Evolutionary conservation across 2,329 filamentous ascomycete genomes (phyloP).

Genomic region (Diaporthe aspalathi): DNA sequence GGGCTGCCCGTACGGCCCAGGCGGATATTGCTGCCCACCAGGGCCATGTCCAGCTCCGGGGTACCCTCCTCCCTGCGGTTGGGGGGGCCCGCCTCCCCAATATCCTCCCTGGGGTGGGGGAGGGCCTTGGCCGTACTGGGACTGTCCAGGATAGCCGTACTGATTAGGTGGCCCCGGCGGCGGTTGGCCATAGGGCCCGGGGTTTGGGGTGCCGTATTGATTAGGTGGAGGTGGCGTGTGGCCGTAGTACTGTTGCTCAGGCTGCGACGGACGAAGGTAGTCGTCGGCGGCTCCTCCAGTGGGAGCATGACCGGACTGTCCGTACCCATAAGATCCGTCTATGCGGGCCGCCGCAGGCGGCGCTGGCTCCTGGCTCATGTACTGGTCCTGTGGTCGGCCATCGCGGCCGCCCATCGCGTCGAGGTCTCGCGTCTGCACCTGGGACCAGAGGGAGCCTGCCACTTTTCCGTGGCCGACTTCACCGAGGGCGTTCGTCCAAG

Average conservation of each 20-base stretch:
- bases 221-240: constrained; percentile 50
- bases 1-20: constrained; percentile 32
- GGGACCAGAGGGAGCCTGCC: constrained; percentile 69
- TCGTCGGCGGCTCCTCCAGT: constrained; percentile 37
- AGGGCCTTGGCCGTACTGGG: constrained; percentile 45
- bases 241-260: constrained; percentile 41
- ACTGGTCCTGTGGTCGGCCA: constrained; percentile 45
- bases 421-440: constrained; percentile 70
- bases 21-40: constrained; percentile 33
- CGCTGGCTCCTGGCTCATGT: constrained; percentile 41
- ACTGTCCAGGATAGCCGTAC: constrained; percentile 45
- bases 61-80: constrained; percentile 34
- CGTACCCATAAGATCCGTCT: constrained; percentile 30
- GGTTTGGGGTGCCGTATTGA: constrained; percentile 44
- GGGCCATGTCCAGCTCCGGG: constrained; percentile 36
- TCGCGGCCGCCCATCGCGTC: constrained; percentile 65
- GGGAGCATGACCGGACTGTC: constrained; percentile 6
- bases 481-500: constrained; percentile 50
- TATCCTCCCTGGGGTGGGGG: constrained; percentile 31
- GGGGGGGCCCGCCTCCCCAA: constrained; percentile 35
- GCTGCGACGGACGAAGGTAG: constrained; percentile 37
- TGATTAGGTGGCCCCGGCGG: constrained; percentile 37
- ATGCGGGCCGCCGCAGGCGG: constrained; percentile 42
- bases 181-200: constrained; percentile 41
- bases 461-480: constrained; percentile 66